Evolutionary conservation across 176 grass and related monocot genomes (phyloP).

Genomic region (Lolium rigidum): DNA sequence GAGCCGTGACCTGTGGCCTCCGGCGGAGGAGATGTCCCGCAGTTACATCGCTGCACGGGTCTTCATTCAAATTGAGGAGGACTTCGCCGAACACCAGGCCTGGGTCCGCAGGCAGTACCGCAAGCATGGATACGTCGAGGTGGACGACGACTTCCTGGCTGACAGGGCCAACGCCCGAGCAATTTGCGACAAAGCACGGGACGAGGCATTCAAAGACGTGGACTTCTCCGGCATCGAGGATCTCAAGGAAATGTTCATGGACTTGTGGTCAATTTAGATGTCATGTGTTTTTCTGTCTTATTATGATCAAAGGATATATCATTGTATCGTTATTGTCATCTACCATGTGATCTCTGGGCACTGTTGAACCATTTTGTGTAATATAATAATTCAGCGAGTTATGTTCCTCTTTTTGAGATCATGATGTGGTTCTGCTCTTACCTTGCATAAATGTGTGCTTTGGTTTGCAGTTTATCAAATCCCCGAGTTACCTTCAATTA

Average conservation of each 20-base stretch:
- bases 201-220: background rate
- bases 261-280: background rate
- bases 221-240: background rate
- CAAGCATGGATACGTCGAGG: constrained; percentile 1
- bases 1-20: background rate
- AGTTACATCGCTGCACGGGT: background rate
- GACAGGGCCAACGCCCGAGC: background rate
- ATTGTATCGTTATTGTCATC: too few relatives aligned
- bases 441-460: too few relatives aligned
- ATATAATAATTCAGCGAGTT: too few relatives aligned
- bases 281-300: background rate
- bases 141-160: background rate
- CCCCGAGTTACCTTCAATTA: too few relatives aligned
- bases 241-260: background rate
- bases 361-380: too few relatives aligned
- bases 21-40: background rate
- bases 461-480: too few relatives aligned
- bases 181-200: background rate
- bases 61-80: background rate
- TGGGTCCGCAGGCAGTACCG: background rate
- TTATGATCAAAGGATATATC: too few relatives aligned
- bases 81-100: background rate
- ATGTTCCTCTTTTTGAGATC: too few relatives aligned
- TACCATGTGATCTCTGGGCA: too few relatives aligned
- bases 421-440: too few relatives aligned